Evolutionary conservation across 495 filamentous ascomycete species (phyloP).

Genomic region (Aspergillus kassunensis): DNA sequence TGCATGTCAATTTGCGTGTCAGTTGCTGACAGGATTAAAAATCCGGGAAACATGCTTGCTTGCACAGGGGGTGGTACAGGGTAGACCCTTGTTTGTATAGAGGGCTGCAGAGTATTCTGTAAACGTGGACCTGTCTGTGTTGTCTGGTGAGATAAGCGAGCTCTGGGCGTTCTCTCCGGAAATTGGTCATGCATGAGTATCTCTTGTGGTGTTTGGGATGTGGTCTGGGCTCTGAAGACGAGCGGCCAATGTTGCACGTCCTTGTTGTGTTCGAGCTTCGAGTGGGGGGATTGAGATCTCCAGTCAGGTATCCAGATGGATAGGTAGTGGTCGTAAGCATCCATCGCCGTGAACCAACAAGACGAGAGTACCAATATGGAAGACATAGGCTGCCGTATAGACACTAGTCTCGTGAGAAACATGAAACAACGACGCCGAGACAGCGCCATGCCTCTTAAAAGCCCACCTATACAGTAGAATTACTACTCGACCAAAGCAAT

Average conservation of each 20-base stretch:
- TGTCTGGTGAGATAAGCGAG: conserved; percentile 23
- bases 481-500: background rate
- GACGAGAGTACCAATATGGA: too few species aligned
- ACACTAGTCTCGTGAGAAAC: too few species aligned
- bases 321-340: too few species aligned
- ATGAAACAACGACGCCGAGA: too few species aligned
- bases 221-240: conserved; percentile 31
- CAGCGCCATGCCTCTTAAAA: background rate
- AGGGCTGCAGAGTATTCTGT: conserved; percentile 29
- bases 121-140: conserved; percentile 16
- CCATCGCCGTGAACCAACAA: too few species aligned
- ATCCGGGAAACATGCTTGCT: too few species aligned
- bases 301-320: background rate
- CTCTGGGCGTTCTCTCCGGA: too few species aligned
- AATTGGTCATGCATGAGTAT: too few species aligned
- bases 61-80: too few species aligned
- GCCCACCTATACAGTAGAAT: background rate
- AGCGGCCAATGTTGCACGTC: conserved; percentile 30
- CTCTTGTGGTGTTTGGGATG: conserved; percentile 31
- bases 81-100: conserved; percentile 34
- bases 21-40: too few species aligned
- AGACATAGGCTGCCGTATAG: too few species aligned
- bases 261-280: conserved; percentile 9
- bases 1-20: too few species aligned
- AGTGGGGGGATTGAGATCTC: background rate